Percentiles rank a stretch among this genome's conserved stretches.
Evolutionary conservation across 768 basidiomycete genomes (phyloP).

Genomic region (Suillus ampliporus): DNA sequence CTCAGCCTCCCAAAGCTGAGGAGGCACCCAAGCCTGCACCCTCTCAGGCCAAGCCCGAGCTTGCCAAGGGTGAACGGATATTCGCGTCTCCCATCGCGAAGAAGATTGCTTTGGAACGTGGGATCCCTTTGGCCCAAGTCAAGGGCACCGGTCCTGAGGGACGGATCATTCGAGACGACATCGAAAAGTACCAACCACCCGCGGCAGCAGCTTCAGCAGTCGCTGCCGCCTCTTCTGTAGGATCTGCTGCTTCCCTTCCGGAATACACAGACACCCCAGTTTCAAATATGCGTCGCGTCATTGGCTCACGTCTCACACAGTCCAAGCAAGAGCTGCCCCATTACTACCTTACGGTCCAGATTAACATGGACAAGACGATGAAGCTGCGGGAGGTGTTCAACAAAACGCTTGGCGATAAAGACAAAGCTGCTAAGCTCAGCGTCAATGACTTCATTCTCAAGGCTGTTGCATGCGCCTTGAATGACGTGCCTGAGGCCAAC

Average conservation of each 20-base stretch:
- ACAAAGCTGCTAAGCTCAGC: slow-evolving; percentile 91
- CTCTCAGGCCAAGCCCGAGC: slow-evolving; percentile 47
- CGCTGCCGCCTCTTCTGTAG: slow-evolving; percentile 47
- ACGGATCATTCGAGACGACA: slow-evolving; percentile 92
- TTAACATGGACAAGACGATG: slow-evolving; percentile 95
- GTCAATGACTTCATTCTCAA: slow-evolving; percentile 99
- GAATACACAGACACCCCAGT: slow-evolving; percentile 92
- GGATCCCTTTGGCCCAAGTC: slow-evolving; percentile 86
- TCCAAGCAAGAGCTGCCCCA: slow-evolving; percentile 96
- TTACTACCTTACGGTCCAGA: slow-evolving; percentile 93
- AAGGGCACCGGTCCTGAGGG: slow-evolving; percentile 95
- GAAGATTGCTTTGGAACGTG: slow-evolving; percentile 94
- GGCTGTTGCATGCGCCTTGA: slow-evolving; percentile 87
- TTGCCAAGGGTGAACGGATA: slow-evolving; percentile 77
- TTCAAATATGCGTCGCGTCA: slow-evolving; percentile 93
- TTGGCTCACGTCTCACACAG: slow-evolving; percentile 88
- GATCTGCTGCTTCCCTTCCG: slow-evolving; percentile 55
- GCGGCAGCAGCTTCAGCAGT: slow-evolving; percentile 50
- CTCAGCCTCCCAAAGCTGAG: slow-evolving; percentile 49
- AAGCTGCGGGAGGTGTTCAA: slow-evolving; percentile 98
- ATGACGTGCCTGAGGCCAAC: slow-evolving; percentile 97
- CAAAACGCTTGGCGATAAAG: slow-evolving; percentile 82
- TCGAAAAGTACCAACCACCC: slow-evolving; percentile 83
- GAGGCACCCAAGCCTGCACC: slow-evolving; percentile 42
- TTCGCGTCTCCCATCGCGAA: slow-evolving; percentile 96